Evolutionary conservation across 1,284 basidiomycete genomes (phyloP), one percentile per base, ranked within the genome.

Genomic region (Peniophora sp.): DNA sequence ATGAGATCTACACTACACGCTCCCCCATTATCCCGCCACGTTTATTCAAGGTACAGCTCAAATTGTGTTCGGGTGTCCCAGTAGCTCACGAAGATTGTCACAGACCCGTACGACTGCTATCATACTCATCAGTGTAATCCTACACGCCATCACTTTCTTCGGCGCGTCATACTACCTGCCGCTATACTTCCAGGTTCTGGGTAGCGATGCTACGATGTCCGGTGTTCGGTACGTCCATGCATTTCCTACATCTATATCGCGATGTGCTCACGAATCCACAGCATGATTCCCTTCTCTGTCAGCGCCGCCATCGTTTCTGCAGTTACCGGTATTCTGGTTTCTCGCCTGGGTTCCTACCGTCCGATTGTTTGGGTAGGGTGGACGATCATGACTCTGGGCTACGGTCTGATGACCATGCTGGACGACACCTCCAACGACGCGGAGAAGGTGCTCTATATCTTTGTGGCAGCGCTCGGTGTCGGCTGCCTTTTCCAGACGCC

Each of bases 21-120:
- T 82, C 83, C 3, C 85, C 92, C 0, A 90, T 96, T 55, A 69
- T 97, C 6, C 89, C 91, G 8, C 82, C 88, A 6, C 78, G 89
- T 3, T 62, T 93, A 32, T 92, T 94, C 71, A 80, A 76, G 66
- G 83, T 80, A 32, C 12, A 58, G 41, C 67, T 36, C n/a, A 8
- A 34, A 27, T 11, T 47, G 11, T 22, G 14, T 10, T 34, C 32
- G 15, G 9, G 32, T 47, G 27, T 20, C 15, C n/a, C 42, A 43
- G 51, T 47, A 27, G 49, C 37, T 44, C 24, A 17, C 3, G 45
- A 2, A 43, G 12, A 6, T 32, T 43, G 3, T 2, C 42, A 18
- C 53, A 86, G 77, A 89, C 85, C 2, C 78, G 88, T 18, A 93
- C 89, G 2, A 89, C 88, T 0, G 72, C 71, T 1, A 71, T 86